Base-by-base conservation (phyloP, 805 yeast genomes). In the Maudiozyma barnettii region DNA sequence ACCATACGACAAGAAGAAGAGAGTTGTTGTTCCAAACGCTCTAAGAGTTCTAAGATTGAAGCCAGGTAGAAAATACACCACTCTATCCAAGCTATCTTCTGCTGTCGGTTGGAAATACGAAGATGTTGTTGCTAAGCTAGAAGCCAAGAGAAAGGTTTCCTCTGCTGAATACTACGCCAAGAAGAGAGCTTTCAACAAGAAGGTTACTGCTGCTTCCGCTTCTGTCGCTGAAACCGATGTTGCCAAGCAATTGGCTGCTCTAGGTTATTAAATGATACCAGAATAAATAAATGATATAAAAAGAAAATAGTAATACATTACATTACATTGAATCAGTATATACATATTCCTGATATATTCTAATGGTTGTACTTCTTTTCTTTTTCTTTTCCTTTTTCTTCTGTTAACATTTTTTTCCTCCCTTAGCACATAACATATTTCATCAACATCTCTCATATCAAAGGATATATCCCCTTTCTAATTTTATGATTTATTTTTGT, bases 81-180 rank as follows among this genome's bases (percentile, higher is more conserved):
- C 97, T 60, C 87, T 93, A 66, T 95, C 95, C 73, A 89, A 93
- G 75, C 82, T 93, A 73, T 84, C 96, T 62, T 75, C 93, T 66
- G 82, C 96, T 68, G 97, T 93, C 65, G 99, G 99, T 74, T 93
- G 99, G 99, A 93, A 90, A 78, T 93, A 93, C 95, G 95, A 90
- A 78, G 89, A 93, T 59, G 83, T 93, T 71, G 99, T 93, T 67
- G 88, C 88, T 70, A 82, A 90, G 72, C 86, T 93, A 72, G 99
- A 93, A 82, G 97, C 89, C 76, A 91, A 95, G 90, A 86, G 99
- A 80, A 90, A 87, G 84, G 95, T 90, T 73, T 89, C 84, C 81
- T 82, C 96, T 67, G 95, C 95, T 71, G 99, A 95, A 76, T 93
- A 87, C 86, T 88, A 89, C 82, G 93, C 95, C 67, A 89, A 88